A percentile compares a stretch with the other conserved stretches of the same genome.
phyloP scores from a whole-genome alignment of 2,329 filamentous ascomycete genomes.

The Microdochium nivale region DNA sequence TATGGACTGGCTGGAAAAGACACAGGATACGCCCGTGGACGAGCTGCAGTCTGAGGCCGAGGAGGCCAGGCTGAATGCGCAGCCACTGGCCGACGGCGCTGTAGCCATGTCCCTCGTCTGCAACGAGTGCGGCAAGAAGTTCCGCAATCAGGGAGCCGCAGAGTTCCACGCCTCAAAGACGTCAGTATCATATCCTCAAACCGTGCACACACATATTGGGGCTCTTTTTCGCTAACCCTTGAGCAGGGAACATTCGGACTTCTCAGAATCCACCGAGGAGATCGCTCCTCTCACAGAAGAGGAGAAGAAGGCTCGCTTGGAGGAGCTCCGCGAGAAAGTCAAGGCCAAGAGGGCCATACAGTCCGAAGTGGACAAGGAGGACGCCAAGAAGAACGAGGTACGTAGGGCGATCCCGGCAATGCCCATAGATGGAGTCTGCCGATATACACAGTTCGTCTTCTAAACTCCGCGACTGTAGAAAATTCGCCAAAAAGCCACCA shows the following conservation, averaged over 20 bases:
- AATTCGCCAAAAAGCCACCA: conserved; percentile 79
- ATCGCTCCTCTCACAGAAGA: conserved; percentile 85
- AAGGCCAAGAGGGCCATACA: conserved; percentile 63
- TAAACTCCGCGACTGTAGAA: conserved; percentile 28
- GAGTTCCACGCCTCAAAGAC: conserved; percentile 89
- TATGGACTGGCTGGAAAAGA: conserved; percentile 89
- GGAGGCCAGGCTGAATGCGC: conserved; percentile 39
- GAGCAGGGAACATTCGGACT: conserved; percentile 71
- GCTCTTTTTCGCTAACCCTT: too few species aligned
- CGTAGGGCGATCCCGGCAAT: conserved; percentile 2
- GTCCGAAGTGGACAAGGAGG: conserved; percentile 66
- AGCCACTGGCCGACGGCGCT: conserved; percentile 61
- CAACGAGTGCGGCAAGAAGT: conserved; percentile 90
- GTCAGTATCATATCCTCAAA: conserved; percentile 33
- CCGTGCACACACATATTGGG: too few species aligned
- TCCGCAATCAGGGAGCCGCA: conserved; percentile 71
- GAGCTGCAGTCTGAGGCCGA: conserved; percentile 59
- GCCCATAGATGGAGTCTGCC: too few species aligned
- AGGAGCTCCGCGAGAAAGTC: conserved; percentile 64
- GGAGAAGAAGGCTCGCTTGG: conserved; percentile 74
- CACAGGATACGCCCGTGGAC: conserved; percentile 79
- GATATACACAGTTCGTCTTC: not conserved
- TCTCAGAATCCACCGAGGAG: conserved; percentile 87
- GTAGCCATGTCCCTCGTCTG: conserved; percentile 77
- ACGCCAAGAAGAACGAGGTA: conserved; percentile 80